Evolutionary conservation across 257 asterid genomes (phyloP).

Genomic region (Solanum dulcamara): DNA sequence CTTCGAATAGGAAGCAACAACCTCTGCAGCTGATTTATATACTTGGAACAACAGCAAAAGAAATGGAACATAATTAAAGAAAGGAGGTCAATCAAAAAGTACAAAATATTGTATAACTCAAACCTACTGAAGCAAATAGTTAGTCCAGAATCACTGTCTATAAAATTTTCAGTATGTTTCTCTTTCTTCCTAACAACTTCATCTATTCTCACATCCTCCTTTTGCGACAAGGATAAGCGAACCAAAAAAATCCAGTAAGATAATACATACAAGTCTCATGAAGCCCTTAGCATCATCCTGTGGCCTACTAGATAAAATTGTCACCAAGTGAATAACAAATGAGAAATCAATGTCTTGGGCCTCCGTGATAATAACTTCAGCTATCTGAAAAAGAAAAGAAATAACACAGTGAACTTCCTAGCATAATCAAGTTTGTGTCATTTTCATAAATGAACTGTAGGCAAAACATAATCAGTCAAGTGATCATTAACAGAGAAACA

Average conservation of each 20-base stretch:
- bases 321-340: conserved; percentile 42
- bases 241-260: conserved; percentile 4
- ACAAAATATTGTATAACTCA: background rate
- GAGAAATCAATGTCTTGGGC: conserved; percentile 53
- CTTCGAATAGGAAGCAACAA: conserved; percentile 71
- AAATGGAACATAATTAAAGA: background rate
- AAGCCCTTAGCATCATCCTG: conserved; percentile 51
- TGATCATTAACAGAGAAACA: background rate
- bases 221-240: background rate
- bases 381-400: conserved; percentile 44
- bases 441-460: background rate
- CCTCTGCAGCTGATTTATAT: conserved; percentile 73
- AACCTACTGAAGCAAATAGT: background rate
- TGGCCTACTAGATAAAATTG: conserved; percentile 52
- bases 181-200: background rate
- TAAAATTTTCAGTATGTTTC: background rate
- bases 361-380: conserved; percentile 65
- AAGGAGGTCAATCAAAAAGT: background rate
- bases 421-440: background rate
- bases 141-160: background rate
- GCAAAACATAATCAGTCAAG: too few relatives aligned
- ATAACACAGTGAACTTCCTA: background rate
- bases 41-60: conserved; percentile 34
- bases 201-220: background rate
- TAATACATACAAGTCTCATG: conserved; percentile 54